Evolutionary conservation across 768 basidiomycete genomes (phyloP).

Genomic region (Phylloporus scabripes): DNA sequence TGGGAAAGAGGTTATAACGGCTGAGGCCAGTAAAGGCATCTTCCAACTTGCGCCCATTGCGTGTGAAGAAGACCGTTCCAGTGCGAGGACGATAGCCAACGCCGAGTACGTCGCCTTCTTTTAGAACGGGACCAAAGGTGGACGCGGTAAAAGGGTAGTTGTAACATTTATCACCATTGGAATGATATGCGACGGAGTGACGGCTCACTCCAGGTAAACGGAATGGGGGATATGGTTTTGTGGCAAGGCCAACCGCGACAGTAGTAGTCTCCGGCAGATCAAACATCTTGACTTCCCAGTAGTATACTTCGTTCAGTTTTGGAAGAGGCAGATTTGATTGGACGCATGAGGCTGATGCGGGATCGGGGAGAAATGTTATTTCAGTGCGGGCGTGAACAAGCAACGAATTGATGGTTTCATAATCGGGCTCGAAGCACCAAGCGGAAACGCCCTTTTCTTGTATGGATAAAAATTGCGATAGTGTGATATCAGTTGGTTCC

Average conservation of each 20-base stretch:
- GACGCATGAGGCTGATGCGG: constrained; percentile 88
- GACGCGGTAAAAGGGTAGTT: constrained; percentile 91
- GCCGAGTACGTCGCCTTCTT: constrained; percentile 94
- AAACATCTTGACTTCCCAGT: constrained; percentile 99
- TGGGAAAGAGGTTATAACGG: constrained; percentile 93
- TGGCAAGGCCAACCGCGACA: constrained; percentile 91
- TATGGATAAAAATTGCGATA: constrained; percentile 97
- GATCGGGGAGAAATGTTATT: constrained; percentile 96
- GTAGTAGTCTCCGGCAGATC: constrained; percentile 85
- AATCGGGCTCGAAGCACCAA: constrained; percentile 99
- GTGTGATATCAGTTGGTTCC: constrained; percentile 94
- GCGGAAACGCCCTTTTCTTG: constrained; percentile 99
- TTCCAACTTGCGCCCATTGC: constrained; percentile 94
- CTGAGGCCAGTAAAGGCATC: constrained; percentile 91
- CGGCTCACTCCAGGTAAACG: constrained; percentile 82
- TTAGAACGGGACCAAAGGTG: constrained; percentile 77
- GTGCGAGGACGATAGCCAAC: constrained; percentile 94
- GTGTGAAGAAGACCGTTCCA: constrained; percentile 98
- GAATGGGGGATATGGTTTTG: constrained; percentile 95
- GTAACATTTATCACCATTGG: constrained; percentile 94
- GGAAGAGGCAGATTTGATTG: constrained; percentile 96
- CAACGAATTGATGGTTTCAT: constrained; percentile 87
- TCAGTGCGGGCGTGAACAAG: constrained; percentile 95
- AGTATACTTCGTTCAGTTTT: constrained; percentile 98
- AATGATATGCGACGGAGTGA: constrained; percentile 92